Conservation (phyloP, 2,329 filamentous ascomycete species). For the Xylaria sp. region DNA sequence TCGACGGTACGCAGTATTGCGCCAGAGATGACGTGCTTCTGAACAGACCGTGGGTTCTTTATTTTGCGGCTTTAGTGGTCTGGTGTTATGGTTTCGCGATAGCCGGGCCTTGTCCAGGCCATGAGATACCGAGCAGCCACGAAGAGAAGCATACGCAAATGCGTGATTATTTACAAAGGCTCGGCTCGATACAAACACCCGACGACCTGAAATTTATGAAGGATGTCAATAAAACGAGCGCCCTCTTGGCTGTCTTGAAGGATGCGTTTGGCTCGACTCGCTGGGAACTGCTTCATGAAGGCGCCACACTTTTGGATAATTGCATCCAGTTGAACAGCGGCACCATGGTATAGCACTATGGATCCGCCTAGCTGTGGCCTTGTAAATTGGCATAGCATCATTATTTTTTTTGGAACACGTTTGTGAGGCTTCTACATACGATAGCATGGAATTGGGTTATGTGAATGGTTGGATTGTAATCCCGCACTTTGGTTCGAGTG, state of each 20-base stretch:
- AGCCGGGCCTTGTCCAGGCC: slow-evolving; percentile 76
- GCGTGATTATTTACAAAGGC: slow-evolving; percentile 78
- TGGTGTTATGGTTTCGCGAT: slow-evolving; percentile 95
- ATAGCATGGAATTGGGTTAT: slow-evolving; percentile 13
- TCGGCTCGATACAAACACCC: slow-evolving; percentile 78
- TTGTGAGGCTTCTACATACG: not conserved
- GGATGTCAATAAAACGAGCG: slow-evolving; percentile 85
- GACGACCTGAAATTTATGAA: slow-evolving; percentile 79
- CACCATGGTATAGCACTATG: slow-evolving; percentile 36
- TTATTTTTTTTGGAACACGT: not conserved
- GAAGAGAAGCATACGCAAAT: slow-evolving; percentile 80
- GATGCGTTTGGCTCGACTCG: slow-evolving; percentile 84
- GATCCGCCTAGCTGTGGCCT: not conserved
- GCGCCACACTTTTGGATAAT: slow-evolving; percentile 80
- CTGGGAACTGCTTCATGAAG: slow-evolving; percentile 93
- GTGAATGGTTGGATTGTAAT: slow-evolving; percentile 27
- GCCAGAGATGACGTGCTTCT: slow-evolving; percentile 89
- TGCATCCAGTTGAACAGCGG: slow-evolving; percentile 73
- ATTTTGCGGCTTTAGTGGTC: slow-evolving; percentile 90
- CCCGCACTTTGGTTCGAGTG: slow-evolving; percentile 34
- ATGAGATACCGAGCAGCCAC: slow-evolving; percentile 64
- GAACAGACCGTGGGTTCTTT: slow-evolving; percentile 94
- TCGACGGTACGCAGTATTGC: slow-evolving; percentile 75
- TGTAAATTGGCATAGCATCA: slow-evolving; percentile 3
- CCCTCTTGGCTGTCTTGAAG: slow-evolving; percentile 82